Percentiles rank a stretch among this genome's conserved stretches.
Conservation (phyloP, 257 asterid genomes). For the Jacaranda mimosifolia region DNA sequence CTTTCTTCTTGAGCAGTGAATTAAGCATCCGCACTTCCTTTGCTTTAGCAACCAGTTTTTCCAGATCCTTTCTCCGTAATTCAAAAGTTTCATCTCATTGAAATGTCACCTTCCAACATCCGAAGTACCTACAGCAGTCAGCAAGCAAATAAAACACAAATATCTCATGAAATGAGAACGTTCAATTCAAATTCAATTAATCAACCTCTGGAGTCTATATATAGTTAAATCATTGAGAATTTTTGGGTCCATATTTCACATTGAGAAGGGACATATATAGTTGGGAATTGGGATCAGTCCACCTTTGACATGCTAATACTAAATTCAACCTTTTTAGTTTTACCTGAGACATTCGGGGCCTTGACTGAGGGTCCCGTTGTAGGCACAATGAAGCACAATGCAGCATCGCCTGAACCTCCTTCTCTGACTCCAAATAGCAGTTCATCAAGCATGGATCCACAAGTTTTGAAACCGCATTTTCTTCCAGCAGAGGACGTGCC, state of each 20-base stretch:
- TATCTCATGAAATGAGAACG: background rate
- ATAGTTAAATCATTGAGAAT: no score
- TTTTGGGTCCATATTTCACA: no score
- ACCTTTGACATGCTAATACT: no score
- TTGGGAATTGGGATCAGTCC: no score
- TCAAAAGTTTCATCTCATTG: constrained; percentile 31
- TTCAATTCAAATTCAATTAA: no score
- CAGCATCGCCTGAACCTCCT: constrained; percentile 65
- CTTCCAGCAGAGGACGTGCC: constrained; percentile 86
- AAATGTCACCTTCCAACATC: constrained; percentile 68
- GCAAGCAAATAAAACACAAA: background rate
- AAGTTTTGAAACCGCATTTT: constrained; percentile 48
- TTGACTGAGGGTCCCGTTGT: constrained; percentile 64
- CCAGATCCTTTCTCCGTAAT: background rate
- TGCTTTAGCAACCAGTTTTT: background rate
- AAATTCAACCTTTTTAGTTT: no score
- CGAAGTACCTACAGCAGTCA: constrained; percentile 59
- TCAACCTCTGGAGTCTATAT: no score
- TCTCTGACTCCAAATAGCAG: constrained; percentile 50
- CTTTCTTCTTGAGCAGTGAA: background rate
- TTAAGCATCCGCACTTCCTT: background rate
- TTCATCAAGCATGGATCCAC: constrained; percentile 66
- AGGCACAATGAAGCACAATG: constrained; percentile 76
- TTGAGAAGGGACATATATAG: no score
- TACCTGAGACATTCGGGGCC: constrained; percentile 97